Conservation (phyloP, 805 yeast genomes). For the Metschnikowia hibisci region DNA sequence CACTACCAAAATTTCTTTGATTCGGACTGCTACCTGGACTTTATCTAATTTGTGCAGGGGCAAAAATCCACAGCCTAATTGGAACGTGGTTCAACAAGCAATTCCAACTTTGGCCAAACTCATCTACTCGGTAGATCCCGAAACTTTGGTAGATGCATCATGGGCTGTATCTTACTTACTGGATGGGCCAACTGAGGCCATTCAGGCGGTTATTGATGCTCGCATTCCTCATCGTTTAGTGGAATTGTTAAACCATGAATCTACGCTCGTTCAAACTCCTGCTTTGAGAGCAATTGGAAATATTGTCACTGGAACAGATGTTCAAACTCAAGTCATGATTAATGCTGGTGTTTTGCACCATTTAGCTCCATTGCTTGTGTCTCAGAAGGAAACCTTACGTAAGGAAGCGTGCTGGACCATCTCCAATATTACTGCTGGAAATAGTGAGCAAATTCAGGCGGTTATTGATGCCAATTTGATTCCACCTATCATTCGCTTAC, state of each 20-base stretch:
- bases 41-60: constrained; percentile 95
- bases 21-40: constrained; percentile 98
- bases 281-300: constrained; percentile 97
- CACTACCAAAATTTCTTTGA: constrained; percentile 79
- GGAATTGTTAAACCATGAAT: constrained; percentile 79
- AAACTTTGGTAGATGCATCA: constrained; percentile 94
- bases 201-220: constrained; percentile 95
- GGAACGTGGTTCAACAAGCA: constrained; percentile 82
- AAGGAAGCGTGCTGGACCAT: constrained; percentile 99
- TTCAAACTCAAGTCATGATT: constrained; percentile 92
- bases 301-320: constrained; percentile 94
- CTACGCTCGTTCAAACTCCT: constrained; percentile 90
- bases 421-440: constrained; percentile 97
- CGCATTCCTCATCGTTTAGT: constrained; percentile 93
- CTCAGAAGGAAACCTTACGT: constrained; percentile 86
- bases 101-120: constrained; percentile 89
- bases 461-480: constrained; percentile 92
- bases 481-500: constrained; percentile 83
- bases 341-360: constrained; percentile 91
- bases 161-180: constrained; percentile 97
- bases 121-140: constrained; percentile 85
- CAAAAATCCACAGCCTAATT: constrained; percentile 92
- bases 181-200: constrained; percentile 89
- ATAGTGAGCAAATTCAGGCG: constrained; percentile 91
- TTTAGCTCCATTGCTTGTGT: constrained; percentile 69